Evolutionary conservation across 345 rosid species (phyloP), one percentile per base, ranked within the genome.

Genomic region (Ailanthus altissimus): DNA sequence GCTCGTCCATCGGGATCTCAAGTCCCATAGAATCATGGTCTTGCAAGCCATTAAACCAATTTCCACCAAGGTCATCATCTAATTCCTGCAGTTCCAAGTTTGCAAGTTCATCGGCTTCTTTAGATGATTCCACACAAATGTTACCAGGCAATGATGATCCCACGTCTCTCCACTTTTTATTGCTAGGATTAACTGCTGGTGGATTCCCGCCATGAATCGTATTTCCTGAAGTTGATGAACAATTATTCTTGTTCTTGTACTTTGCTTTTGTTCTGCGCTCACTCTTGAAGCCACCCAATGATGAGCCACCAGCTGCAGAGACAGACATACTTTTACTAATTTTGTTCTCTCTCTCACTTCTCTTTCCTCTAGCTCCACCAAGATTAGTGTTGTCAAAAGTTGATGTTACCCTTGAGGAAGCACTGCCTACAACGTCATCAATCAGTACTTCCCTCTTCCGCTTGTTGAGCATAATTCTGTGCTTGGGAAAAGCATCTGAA

Each of bases 1-100:
- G 92, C 79, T 94, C 98, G 77, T 97, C 99, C 97, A 92, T 92
- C 21, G 99, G 98, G 84, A 94, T 89, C 74, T 88, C 90, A 43
- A 94, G 91, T 72, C 98, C 98, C 12, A 85, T 83, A 2, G 92
- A 77, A 77, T 92, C 97, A 62, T 85, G 86, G 75, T 87, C 99
- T 75, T 86, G 98, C 78, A 90, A 84, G 9, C 88, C 91, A 56
- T 93, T 94, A 38, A 92, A 85, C 90, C 92, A 90, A 5, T 81
- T 82, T 32, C 38, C 38, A 54, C 86, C 83, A 5, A 96, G 75
- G 82, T 96, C 99, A n/a, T 67, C 87, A 89, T 89, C 97, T 0
- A 92, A 77, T 60, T 90, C 95, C 15, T 59, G 80, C 58, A 91
- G 85, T 56, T 83, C 89, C 81, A 87, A 47, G 65, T 81, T 88